Base-by-base conservation (phyloP, 805 yeast genomes). In the Debaryomyces hansenii region DNA sequence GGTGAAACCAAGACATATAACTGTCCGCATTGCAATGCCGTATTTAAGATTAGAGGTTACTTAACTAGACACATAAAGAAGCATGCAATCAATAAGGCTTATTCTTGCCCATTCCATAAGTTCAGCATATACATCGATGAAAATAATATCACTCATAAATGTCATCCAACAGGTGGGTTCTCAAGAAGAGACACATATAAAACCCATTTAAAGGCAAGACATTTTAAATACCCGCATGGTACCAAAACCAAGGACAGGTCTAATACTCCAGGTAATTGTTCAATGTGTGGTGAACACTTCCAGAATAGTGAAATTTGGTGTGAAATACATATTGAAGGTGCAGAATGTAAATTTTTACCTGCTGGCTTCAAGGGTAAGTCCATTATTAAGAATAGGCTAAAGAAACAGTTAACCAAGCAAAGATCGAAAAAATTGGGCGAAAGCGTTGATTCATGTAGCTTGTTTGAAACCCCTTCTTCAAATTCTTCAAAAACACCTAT, bases 111-210 rank as follows among this genome's bases (percentile, higher is more conserved):
- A 2, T 80, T 73, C 64, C 79, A 72, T 58, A 57, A 64, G 47
- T 58, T 57, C 24, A 62, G 69, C 36, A 60, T 64, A 20, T 67
- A 63, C 54, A 62, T 66, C 45, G 75, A 69, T 49, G 74, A 71
- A 37, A 64, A 67, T 48, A 69, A 70, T 53, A 56, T 63, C 45
- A 66, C 72, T 16, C 75, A 69, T 42, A 69, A 72, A 50, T 80
- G 85, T 51, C 84, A 79, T 55, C 77, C 81, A 15, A 76, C 74
- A 18, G 85, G 84, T 5, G 82, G 82, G 4, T 80, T 80, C 54
- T 77, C 84, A 5, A 67, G 85, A 56, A 68, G 84, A 55, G 85
- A 80, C 57, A 79, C 85, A 5, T 78, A 77, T 59, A 78, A 79
- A 54, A 80, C 82, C 1, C 85, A 80, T 58, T 67, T 80, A 43